Evolutionary conservation across 2,329 filamentous ascomycete species (phyloP).

Genomic region (Xylaria hypoxylon): DNA sequence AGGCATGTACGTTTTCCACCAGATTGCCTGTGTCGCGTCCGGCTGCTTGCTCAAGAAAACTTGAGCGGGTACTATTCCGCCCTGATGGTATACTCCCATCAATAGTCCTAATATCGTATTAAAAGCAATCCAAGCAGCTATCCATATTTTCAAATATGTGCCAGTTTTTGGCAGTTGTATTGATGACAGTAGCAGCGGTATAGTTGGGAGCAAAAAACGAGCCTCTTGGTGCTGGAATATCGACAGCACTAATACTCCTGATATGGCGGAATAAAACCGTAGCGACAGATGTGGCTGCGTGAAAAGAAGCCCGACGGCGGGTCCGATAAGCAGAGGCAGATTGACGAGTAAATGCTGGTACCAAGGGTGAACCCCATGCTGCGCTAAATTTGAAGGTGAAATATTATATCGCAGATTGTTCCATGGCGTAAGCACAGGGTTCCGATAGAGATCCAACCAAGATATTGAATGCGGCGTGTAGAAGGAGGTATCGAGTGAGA

Average conservation of each 20-base stretch:
- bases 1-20: conserved; percentile 90
- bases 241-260: conserved; percentile 76
- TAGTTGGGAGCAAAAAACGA: conserved; percentile 79
- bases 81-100: conserved; percentile 87
- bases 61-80: conserved; percentile 80
- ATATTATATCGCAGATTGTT: conserved; percentile 85
- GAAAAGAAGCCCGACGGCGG: conserved; percentile 72
- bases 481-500: conserved; percentile 87
- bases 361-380: conserved; percentile 81
- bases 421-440: conserved; percentile 78
- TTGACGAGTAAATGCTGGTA: conserved; percentile 82
- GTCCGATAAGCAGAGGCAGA: conserved; percentile 77
- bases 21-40: conserved; percentile 76
- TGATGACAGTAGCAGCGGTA: conserved; percentile 82
- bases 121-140: conserved; percentile 74
- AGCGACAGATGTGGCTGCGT: conserved; percentile 67
- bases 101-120: conserved; percentile 75
- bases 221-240: conserved; percentile 84
- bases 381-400: conserved; percentile 74
- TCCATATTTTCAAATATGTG: conserved; percentile 64
- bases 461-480: conserved; percentile 74
- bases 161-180: conserved; percentile 72
- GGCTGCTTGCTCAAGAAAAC: conserved; percentile 78
- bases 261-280: conserved; percentile 78
- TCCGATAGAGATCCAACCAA: conserved; percentile 71